Conservation (phyloP, 106 monocot species). For the Cymbidium sinense region DNA sequence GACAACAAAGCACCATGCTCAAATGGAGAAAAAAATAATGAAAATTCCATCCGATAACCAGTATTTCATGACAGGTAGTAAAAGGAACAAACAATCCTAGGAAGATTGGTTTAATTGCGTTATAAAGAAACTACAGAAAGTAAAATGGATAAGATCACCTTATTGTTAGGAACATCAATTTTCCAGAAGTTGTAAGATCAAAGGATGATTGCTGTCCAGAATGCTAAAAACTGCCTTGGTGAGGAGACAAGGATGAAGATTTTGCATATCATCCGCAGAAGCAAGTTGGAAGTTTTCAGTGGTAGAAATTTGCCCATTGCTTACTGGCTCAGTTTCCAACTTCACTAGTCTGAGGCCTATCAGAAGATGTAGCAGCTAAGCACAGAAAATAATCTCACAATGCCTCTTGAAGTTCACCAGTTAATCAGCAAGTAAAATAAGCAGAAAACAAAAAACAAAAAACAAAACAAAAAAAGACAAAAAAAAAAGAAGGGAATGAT, state of each 20-base stretch:
- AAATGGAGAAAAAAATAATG: background rate
- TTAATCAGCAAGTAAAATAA: background rate
- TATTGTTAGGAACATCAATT: conserved; percentile 55
- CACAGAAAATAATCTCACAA: background rate
- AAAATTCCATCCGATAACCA: background rate
- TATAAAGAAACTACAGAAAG: background rate
- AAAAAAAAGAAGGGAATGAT: background rate
- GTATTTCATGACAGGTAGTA: background rate
- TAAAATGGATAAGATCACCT: conserved; percentile 19
- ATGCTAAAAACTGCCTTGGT: conserved; percentile 9
- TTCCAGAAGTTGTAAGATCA: conserved; percentile 13
- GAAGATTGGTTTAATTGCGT: background rate
- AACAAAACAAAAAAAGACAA: background rate
- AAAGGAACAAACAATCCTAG: background rate
- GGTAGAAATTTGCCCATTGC: conserved; percentile 16
- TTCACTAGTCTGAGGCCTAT: conserved; percentile 5
- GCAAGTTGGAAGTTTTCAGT: conserved; percentile 6
- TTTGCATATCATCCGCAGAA: conserved; percentile 4
- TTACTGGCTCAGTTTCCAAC: conserved; percentile 2
- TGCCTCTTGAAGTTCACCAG: background rate
- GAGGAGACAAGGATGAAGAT: conserved; percentile 5
- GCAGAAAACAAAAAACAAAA: background rate
- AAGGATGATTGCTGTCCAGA: conserved; percentile 1
- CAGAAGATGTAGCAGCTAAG: background rate
- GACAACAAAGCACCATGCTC: background rate